These are phyloP conservation scores for Monascus purpureus DNA, from an alignment of 495 filamentous ascomycete species.

Conservation along the genomic window DNA sequence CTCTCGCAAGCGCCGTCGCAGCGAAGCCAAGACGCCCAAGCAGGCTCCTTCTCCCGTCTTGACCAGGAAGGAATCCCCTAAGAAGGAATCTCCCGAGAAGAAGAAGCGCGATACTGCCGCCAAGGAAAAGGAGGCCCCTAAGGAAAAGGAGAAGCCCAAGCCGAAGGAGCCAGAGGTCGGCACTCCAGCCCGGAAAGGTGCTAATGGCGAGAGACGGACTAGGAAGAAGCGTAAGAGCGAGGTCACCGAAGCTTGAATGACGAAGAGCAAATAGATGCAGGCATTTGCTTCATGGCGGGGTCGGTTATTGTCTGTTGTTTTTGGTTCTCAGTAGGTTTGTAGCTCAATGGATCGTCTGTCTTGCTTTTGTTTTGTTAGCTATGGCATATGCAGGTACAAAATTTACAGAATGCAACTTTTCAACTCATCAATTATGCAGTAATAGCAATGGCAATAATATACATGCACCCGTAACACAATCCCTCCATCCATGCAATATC, in stretches of 20 bases:
- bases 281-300: too few relatives aligned
- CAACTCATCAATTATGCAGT: too few relatives aligned
- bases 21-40: conserved; percentile 32
- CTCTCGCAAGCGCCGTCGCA: conserved; percentile 32
- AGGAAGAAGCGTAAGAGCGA: conserved; percentile 61
- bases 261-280: conserved; percentile 14
- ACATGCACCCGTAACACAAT: too few relatives aligned
- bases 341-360: too few relatives aligned
- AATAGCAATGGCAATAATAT: too few relatives aligned
- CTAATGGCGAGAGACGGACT: conserved; percentile 45
- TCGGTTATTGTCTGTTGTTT: background rate
- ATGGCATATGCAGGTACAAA: too few relatives aligned
- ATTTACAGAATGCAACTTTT: too few relatives aligned
- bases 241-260: too few relatives aligned
- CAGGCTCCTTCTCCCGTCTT: conserved; percentile 4
- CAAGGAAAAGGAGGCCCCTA: conserved; percentile 29
- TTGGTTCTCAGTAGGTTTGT: conserved; percentile 1
- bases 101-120: conserved; percentile 25
- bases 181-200: conserved; percentile 39
- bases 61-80: conserved; percentile 1
- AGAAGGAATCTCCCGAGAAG: conserved; percentile 26
- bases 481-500: too few relatives aligned
- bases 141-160: conserved; percentile 33
- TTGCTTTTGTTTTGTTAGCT: too few relatives aligned
- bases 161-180: conserved; percentile 29